phyloP scores from a whole-genome alignment of 108 stramenopile species.

The Fistulifera pelliculosa region DNA sequence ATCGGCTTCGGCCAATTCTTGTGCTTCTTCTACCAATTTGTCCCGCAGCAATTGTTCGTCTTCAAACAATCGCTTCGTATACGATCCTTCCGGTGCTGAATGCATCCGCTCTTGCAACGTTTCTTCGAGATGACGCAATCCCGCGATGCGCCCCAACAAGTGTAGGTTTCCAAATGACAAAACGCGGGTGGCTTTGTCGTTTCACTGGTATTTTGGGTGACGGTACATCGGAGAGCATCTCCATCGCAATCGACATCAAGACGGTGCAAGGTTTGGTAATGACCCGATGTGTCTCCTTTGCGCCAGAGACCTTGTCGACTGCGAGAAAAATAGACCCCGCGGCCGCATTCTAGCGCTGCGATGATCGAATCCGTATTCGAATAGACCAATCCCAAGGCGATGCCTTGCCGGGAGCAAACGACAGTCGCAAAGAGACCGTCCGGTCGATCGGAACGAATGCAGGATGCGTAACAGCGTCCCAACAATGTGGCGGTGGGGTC shows the following conservation, averaged over 20 bases:
- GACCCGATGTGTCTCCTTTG: conserved; percentile 93
- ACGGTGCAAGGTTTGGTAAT: conserved; percentile 81
- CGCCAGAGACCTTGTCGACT: conserved; percentile 85
- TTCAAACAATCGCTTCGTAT: conserved; percentile 94
- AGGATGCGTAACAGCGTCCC: conserved; percentile 53
- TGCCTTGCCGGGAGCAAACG: conserved; percentile 76
- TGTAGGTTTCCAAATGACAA: conserved; percentile 85
- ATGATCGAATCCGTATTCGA: conserved; percentile 76
- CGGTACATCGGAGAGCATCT: conserved; percentile 89
- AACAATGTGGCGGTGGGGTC: conserved; percentile 60
- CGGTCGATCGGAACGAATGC: conserved; percentile 76
- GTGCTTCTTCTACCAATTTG: conserved; percentile 98
- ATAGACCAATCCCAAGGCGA: conserved; percentile 91
- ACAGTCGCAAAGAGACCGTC: conserved; percentile 94
- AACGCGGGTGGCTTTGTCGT: conserved; percentile 34
- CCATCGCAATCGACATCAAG: conserved; percentile 92
- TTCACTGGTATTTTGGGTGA: conserved; percentile 49
- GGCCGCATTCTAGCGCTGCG: conserved; percentile 72
- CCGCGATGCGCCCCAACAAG: conserved; percentile 88
- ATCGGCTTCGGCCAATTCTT: conserved; percentile 90
- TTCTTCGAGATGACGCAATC: conserved; percentile 78
- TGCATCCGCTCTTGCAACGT: conserved; percentile 63
- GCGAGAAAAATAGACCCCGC: conserved; percentile 91
- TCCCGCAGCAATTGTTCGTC: conserved; percentile 79
- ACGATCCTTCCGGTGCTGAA: conserved; percentile 87